Conservation (phyloP, 805 yeast genomes). For the Zygoascus flipseniorum region DNA sequence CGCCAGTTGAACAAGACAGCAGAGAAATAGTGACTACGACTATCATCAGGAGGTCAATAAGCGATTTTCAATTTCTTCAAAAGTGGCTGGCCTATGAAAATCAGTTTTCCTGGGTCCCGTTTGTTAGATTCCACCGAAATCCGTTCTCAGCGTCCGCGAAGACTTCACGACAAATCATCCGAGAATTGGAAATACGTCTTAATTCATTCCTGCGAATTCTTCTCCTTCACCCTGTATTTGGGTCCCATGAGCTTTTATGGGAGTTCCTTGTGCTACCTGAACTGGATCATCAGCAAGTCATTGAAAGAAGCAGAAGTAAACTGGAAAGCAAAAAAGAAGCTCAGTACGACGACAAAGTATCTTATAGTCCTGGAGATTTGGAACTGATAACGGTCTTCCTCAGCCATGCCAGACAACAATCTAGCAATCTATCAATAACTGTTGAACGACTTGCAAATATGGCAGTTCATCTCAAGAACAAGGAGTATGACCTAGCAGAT, state of each 20-base stretch:
- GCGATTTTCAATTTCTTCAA: constrained; percentile 28
- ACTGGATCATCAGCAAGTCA: constrained; percentile 15
- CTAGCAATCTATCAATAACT: constrained; percentile 7
- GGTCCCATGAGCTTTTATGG: constrained; percentile 34
- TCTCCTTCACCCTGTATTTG: constrained; percentile 30
- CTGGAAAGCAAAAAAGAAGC: constrained; percentile 19
- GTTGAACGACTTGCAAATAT: constrained; percentile 6
- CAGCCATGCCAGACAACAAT: constrained; percentile 17
- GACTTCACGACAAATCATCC: constrained; percentile 22
- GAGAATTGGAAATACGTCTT: constrained; percentile 37
- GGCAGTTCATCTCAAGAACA: constrained; percentile 13
- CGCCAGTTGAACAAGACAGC: not conserved
- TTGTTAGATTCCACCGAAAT: constrained; percentile 20
- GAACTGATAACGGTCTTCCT: constrained; percentile 19
- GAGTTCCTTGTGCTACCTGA: constrained; percentile 31
- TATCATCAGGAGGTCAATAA: constrained; percentile 23
- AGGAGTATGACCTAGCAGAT: constrained; percentile 12
- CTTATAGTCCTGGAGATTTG: constrained; percentile 15
- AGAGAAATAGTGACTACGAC: not conserved
- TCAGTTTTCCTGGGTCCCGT: constrained; percentile 33
- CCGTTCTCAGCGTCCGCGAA: constrained; percentile 25
- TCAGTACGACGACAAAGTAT: constrained; percentile 15
- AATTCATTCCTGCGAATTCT: constrained; percentile 43
- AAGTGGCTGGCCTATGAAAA: constrained; percentile 27
- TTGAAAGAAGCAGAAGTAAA: constrained; percentile 21